Conservation (phyloP, 208 protist genomes). For the Leishmania amazonensis region DNA sequence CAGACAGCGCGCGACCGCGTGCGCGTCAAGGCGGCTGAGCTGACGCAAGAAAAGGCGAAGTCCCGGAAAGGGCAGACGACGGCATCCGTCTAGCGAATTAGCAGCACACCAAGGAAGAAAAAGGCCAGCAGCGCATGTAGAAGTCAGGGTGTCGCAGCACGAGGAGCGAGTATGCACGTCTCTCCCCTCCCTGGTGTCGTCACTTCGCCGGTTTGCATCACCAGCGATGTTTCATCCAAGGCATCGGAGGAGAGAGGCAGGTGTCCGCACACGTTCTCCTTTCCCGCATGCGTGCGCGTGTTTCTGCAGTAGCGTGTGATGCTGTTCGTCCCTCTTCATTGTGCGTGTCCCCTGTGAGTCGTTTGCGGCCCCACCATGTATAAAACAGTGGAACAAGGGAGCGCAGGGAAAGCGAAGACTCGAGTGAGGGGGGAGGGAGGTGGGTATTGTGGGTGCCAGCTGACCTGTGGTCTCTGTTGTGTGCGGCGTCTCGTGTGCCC, state of each 20-base stretch:
- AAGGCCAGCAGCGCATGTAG: neutral
- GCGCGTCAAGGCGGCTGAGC: constrained; percentile 26
- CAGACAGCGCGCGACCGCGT: constrained; percentile 47
- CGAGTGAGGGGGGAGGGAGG: neutral
- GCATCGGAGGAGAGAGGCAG: neutral
- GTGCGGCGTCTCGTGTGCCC: neutral
- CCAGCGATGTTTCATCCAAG: neutral
- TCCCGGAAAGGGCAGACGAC: neutral
- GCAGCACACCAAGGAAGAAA: neutral
- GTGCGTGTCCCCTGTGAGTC: neutral
- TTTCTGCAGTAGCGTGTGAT: neutral
- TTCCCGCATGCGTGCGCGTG: neutral
- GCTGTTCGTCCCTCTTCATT: neutral
- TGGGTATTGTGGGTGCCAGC: neutral
- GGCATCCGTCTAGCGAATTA: neutral
- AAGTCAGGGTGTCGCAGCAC: neutral
- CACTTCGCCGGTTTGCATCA: neutral
- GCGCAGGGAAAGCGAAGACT: neutral
- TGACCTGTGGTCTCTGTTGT: neutral
- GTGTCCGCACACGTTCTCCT: neutral
- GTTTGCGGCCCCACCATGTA: neutral
- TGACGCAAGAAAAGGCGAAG: constrained; percentile 7
- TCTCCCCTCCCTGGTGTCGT: too few species aligned
- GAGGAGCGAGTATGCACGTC: neutral
- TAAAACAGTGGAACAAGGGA: neutral